These are phyloP conservation scores for Oryza meridionalis DNA, from an alignment of 176 grass and related monocot species.

Conservation along the genomic window DNA sequence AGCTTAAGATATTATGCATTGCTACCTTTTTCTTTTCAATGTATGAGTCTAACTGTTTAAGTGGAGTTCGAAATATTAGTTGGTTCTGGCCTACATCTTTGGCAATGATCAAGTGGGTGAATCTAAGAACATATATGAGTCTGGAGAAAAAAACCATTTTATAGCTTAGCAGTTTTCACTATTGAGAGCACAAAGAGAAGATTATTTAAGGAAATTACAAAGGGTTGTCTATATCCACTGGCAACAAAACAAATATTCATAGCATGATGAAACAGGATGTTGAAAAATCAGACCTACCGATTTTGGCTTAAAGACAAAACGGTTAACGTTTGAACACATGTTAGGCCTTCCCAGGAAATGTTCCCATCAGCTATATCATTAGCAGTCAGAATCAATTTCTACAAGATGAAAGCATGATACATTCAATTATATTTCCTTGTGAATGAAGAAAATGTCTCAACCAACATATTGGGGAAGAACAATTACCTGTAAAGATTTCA, in stretches of 20 bases:
- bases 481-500: slow-evolving; percentile 78
- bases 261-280: background rate
- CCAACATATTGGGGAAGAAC: slow-evolving; percentile 6
- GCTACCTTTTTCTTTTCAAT: slow-evolving; percentile 2
- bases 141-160: background rate
- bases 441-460: slow-evolving; percentile 28
- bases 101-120: background rate
- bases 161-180: background rate
- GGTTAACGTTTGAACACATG: slow-evolving; percentile 64
- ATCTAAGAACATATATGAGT: slow-evolving; percentile 18
- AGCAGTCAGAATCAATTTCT: slow-evolving; percentile 86
- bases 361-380: slow-evolving; percentile 81
- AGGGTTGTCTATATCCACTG: slow-evolving; percentile 1
- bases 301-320: slow-evolving; percentile 76
- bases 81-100: slow-evolving; percentile 10
- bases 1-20: slow-evolving; percentile 7
- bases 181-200: background rate
- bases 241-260: slow-evolving; percentile 21
- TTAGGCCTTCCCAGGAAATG: slow-evolving; percentile 85
- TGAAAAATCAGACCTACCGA: slow-evolving; percentile 44
- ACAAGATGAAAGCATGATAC: slow-evolving; percentile 43
- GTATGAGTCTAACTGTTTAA: background rate
- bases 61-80: background rate
- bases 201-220: slow-evolving; percentile 5
- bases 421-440: slow-evolving; percentile 34